Conservation (phyloP, 495 filamentous ascomycete genomes). For the Aspergillus haitiensis region DNA sequence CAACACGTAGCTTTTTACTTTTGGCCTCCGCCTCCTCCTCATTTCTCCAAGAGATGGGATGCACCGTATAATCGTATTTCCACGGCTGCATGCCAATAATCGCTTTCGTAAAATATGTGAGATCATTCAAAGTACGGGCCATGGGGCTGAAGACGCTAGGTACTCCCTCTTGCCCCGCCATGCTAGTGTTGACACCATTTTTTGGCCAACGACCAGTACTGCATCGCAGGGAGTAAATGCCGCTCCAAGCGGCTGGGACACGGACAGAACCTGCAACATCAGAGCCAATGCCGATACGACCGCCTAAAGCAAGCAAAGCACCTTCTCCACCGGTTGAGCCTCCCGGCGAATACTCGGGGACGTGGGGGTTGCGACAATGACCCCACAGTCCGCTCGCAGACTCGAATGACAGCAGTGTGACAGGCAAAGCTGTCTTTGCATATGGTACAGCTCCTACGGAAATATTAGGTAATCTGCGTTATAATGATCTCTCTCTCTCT, state of each 20-base stretch:
- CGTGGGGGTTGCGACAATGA: slow-evolving; percentile 79
- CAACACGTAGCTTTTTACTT: slow-evolving; percentile 66
- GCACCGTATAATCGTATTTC: slow-evolving; percentile 84
- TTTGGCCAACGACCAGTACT: slow-evolving; percentile 97
- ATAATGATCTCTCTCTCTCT: neutral
- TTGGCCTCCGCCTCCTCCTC: slow-evolving; percentile 58
- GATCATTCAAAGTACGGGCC: slow-evolving; percentile 81
- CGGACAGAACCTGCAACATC: slow-evolving; percentile 94
- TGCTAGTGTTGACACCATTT: slow-evolving; percentile 78
- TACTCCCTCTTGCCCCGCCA: slow-evolving; percentile 93
- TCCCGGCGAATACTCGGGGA: slow-evolving; percentile 79
- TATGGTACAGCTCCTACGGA: slow-evolving; percentile 79
- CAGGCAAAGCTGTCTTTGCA: slow-evolving; percentile 92
- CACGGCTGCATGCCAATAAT: slow-evolving; percentile 85
- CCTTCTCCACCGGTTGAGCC: slow-evolving; percentile 89
- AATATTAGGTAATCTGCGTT: slow-evolving; percentile 4
- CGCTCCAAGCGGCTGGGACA: slow-evolving; percentile 84
- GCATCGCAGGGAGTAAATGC: slow-evolving; percentile 87
- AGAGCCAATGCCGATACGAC: slow-evolving; percentile 89
- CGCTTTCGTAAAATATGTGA: slow-evolving; percentile 80
- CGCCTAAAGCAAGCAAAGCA: slow-evolving; percentile 81
- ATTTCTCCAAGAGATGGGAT: slow-evolving; percentile 78
- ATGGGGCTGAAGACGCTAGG: slow-evolving; percentile 90
- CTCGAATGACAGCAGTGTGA: slow-evolving; percentile 90
- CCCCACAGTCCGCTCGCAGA: slow-evolving; percentile 91